Evolutionary conservation across 352 stramenopile species (phyloP).

Genomic region (Phytophthora quininea): DNA sequence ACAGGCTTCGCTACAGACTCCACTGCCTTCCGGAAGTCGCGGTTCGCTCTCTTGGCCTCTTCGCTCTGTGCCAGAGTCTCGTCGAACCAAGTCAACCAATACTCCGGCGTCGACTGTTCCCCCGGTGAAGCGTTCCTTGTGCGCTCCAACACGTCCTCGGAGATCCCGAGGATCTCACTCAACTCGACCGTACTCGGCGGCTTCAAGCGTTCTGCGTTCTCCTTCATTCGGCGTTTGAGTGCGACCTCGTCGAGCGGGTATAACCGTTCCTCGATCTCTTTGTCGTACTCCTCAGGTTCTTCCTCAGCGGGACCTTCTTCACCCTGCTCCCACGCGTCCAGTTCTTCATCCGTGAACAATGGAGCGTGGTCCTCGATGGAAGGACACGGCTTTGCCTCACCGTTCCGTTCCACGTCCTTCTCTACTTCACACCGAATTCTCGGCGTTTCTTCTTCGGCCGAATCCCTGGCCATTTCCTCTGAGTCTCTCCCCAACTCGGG

Average conservation of each 20-base stretch:
- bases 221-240: neutral
- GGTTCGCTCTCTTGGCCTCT: neutral
- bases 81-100: conserved; percentile 1
- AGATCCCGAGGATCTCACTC: neutral
- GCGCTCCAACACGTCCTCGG: neutral
- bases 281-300: neutral
- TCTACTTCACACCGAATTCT: neutral
- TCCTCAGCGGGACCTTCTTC: neutral
- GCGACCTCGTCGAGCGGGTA: neutral
- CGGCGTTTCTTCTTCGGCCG: neutral
- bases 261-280: neutral
- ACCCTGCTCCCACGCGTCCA: neutral
- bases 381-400: neutral
- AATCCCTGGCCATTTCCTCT: neutral
- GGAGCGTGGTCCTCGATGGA: neutral
- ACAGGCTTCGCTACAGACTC: neutral
- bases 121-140: neutral
- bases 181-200: neutral
- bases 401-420: neutral
- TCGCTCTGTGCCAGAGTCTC: neutral
- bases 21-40: neutral
- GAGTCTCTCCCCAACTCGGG: too few relatives aligned
- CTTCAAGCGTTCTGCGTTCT: neutral
- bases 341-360: neutral
- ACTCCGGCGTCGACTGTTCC: neutral